These are phyloP conservation scores for Coemansia erecta DNA, from an alignment of 192 early-diverging fungal genomes.

Conservation along the genomic window DNA sequence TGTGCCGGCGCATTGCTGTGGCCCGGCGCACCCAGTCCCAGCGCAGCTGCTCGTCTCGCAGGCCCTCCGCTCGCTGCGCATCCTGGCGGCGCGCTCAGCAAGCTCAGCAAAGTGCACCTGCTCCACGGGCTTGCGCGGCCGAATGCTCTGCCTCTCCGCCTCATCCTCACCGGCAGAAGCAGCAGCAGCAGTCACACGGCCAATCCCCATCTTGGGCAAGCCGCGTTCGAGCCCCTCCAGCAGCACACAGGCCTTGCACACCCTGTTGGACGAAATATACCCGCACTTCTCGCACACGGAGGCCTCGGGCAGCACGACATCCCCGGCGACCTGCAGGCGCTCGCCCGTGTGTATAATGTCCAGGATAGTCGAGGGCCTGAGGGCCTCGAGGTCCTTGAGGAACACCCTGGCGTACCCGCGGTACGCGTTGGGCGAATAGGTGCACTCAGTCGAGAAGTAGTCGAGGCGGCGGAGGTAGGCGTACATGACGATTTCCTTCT, in stretches of 20 bases:
- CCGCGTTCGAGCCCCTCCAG: constrained; percentile 92
- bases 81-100: constrained; percentile 27
- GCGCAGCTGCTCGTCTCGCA: background rate
- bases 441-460: constrained; percentile 99
- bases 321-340: constrained; percentile 68
- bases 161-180: too few species aligned
- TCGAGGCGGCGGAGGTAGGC: constrained; percentile 96
- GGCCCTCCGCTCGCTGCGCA: constrained; percentile 5
- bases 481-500: constrained; percentile 99
- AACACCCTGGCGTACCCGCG: constrained; percentile 92
- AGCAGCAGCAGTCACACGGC: background rate
- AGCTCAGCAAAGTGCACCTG: constrained; percentile 46
- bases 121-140: constrained; percentile 13
- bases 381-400: constrained; percentile 90
- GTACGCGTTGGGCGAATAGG: constrained; percentile 96
- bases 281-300: constrained; percentile 84
- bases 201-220: constrained; percentile 68
- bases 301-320: constrained; percentile 62
- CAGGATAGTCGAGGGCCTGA: constrained; percentile 85
- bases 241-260: constrained; percentile 94
- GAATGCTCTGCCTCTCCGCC: too few species aligned
- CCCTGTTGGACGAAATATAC: constrained; percentile 86
- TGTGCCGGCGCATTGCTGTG: too few species aligned
- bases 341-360: constrained; percentile 97
- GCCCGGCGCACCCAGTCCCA: background rate